phyloP scores from a whole-genome alignment of 495 filamentous ascomycete genomes.

The Penicillium argentinense region DNA sequence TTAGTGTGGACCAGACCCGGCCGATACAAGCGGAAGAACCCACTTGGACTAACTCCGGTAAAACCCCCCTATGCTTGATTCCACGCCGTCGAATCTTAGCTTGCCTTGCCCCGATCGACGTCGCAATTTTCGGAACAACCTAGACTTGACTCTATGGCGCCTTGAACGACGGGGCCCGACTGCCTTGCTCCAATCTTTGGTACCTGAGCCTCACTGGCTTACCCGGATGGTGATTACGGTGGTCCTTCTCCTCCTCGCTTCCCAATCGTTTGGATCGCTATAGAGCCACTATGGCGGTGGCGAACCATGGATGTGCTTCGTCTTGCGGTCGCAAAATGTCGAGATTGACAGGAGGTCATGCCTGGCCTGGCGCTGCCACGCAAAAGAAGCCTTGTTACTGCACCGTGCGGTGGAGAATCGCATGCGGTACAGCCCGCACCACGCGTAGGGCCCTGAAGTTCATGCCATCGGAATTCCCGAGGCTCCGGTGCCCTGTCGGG shows the following conservation, averaged over 20 bases:
- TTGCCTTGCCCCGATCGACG: conserved; percentile 7
- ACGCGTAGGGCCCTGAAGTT: background rate
- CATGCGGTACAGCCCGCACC: background rate
- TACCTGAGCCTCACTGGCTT: background rate
- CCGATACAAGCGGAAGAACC: background rate
- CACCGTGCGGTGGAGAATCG: conserved; percentile 3
- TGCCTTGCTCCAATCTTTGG: background rate
- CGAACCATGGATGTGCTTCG: conserved; percentile 9
- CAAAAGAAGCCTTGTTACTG: conserved; percentile 1
- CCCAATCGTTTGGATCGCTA: conserved; percentile 1
- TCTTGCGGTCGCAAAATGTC: too few species aligned
- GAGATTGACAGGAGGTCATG: background rate
- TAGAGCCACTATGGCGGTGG: conserved; percentile 3
- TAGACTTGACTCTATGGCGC: conserved; percentile 1
- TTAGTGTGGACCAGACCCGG: background rate
- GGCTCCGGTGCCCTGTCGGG: background rate
- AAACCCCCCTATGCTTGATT: conserved; percentile 1
- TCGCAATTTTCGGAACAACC: conserved; percentile 5
- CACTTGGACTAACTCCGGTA: background rate
- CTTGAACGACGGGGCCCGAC: conserved; percentile 6
- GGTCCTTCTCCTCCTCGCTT: background rate
- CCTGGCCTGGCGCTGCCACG: background rate
- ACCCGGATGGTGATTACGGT: conserved; percentile 5
- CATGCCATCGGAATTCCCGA: background rate
- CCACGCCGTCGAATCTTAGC: conserved; percentile 9